Evolutionary conservation across 495 filamentous ascomycete genomes (phyloP).

Genomic region (Copromyces sp.): DNA sequence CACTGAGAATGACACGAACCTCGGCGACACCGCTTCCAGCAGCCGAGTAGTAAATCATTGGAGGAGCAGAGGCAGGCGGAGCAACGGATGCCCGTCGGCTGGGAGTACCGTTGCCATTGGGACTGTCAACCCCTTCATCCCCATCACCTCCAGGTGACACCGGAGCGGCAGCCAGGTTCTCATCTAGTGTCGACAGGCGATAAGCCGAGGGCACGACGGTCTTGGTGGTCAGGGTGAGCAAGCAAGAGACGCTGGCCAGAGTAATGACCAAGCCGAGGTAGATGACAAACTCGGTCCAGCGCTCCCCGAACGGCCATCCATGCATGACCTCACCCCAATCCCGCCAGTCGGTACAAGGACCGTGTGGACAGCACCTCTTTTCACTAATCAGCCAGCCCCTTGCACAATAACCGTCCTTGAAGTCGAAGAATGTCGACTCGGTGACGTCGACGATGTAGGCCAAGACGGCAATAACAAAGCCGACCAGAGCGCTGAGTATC

Average conservation of each 20-base stretch:
- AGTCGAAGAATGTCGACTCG: conserved; percentile 76
- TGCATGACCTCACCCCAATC: conserved; percentile 64
- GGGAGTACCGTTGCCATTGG: background rate
- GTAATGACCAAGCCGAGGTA: conserved; percentile 61
- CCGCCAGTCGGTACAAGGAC: conserved; percentile 59
- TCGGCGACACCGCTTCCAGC: conserved; percentile 95
- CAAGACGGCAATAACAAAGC: conserved; percentile 72
- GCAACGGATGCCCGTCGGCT: conserved; percentile 23
- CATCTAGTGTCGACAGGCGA: conserved; percentile 77
- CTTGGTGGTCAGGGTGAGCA: conserved; percentile 76
- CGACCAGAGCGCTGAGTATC: conserved; percentile 86
- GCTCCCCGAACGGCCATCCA: conserved; percentile 40
- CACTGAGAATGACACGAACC: conserved; percentile 93
- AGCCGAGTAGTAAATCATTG: conserved; percentile 90
- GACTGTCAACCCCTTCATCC: conserved; percentile 13
- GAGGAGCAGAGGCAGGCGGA: conserved; percentile 36
- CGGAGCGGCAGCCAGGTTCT: conserved; percentile 48
- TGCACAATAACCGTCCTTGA: conserved; percentile 81
- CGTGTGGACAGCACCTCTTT: conserved; percentile 66
- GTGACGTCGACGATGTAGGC: conserved; percentile 86
- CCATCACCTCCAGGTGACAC: conserved; percentile 29
- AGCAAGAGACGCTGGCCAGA: conserved; percentile 67
- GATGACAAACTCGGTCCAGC: conserved; percentile 62
- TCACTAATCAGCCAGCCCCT: conserved; percentile 61
- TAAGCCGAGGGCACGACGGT: conserved; percentile 86